Conservation (phyloP, 306 rosid genomes). For the Quercus berberidifolia region DNA sequence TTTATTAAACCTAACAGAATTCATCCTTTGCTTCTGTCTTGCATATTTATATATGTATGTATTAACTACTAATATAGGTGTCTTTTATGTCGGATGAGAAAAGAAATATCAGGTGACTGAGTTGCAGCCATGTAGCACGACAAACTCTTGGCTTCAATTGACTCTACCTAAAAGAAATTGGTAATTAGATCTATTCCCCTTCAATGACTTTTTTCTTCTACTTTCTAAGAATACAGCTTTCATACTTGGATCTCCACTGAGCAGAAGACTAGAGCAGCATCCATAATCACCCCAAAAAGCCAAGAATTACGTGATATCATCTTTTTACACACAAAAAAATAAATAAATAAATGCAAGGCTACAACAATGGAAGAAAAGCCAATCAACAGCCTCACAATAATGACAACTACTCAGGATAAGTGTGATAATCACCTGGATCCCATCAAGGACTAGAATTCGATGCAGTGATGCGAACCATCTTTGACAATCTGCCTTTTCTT, state of each 20-base stretch:
- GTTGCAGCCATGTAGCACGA: background rate
- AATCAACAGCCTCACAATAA: background rate
- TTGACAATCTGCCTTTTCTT: constrained; percentile 31
- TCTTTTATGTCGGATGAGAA: background rate
- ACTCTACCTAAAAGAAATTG: background rate
- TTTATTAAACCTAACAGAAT: background rate
- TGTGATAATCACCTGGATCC: constrained; percentile 64
- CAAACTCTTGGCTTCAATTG: background rate
- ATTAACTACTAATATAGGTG: background rate
- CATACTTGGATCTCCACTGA: background rate
- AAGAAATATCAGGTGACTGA: background rate
- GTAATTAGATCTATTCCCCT: background rate
- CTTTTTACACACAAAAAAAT: background rate
- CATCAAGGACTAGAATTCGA: constrained; percentile 83
- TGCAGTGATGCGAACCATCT: constrained; percentile 58
- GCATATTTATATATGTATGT: background rate
- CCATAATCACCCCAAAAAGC: background rate
- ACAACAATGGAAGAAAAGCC: constrained; percentile 7
- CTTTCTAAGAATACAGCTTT: background rate
- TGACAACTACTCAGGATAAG: constrained; percentile 2
- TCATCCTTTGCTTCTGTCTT: background rate
- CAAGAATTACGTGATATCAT: background rate
- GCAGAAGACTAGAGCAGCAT: background rate
- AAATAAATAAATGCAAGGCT: background rate
- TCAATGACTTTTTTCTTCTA: background rate